A percentile compares a stretch with the other conserved stretches of the same genome.
These are phyloP conservation scores for Fonsecaea nubica DNA, from an alignment of 2,329 filamentous ascomycete genomes.

Conservation along the genomic window DNA sequence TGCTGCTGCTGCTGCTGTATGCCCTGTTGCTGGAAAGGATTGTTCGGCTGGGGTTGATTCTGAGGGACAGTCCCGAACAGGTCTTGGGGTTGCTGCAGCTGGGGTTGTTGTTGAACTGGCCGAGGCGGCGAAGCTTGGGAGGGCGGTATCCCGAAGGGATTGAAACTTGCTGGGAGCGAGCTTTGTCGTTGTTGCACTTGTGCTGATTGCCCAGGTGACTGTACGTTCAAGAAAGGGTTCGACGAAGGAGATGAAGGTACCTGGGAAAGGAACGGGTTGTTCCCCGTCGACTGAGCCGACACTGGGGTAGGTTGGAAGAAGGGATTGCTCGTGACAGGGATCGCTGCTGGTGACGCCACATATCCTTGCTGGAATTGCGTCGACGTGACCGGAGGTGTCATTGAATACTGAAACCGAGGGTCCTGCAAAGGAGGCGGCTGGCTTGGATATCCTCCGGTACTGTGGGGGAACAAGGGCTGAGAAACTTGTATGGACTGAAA, in stretches of 20 bases:
- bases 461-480: slow-evolving; percentile 74
- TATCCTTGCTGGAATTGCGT: slow-evolving; percentile 43
- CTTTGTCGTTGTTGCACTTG: slow-evolving; percentile 35
- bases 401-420: slow-evolving; percentile 50
- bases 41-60: slow-evolving; percentile 33
- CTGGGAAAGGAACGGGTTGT: slow-evolving; percentile 37
- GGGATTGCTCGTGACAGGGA: slow-evolving; percentile 47
- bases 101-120: slow-evolving; percentile 28
- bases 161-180: slow-evolving; percentile 26
- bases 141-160: slow-evolving; percentile 40
- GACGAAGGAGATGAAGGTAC: slow-evolving; percentile 30
- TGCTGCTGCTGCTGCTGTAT: slow-evolving; percentile 32
- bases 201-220: slow-evolving; percentile 27
- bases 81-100: slow-evolving; percentile 33
- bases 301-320: slow-evolving; percentile 49
- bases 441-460: slow-evolving; percentile 68
- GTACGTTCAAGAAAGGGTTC: slow-evolving; percentile 38
- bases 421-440: slow-evolving; percentile 51
- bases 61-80: slow-evolving; percentile 29
- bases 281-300: slow-evolving; percentile 37
- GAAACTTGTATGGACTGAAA: slow-evolving; percentile 78
- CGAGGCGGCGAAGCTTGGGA: slow-evolving; percentile 26
- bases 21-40: slow-evolving; percentile 30
- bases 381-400: slow-evolving; percentile 49
- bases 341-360: slow-evolving; percentile 35